Conservation (phyloP, 768 basidiomycete species). For the Phallus indusiatus region DNA sequence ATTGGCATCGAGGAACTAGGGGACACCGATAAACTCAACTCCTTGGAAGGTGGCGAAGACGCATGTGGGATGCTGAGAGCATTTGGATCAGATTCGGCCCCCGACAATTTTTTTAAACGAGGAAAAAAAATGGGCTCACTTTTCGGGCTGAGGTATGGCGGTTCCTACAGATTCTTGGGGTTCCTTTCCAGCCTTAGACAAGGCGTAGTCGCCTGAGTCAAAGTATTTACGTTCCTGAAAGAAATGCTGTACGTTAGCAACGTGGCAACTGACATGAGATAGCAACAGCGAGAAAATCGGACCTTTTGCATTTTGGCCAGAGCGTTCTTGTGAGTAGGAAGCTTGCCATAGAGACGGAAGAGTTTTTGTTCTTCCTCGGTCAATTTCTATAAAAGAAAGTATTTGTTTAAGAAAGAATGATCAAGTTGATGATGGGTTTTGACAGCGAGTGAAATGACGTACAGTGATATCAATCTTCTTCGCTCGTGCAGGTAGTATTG, state of each 20-base stretch:
- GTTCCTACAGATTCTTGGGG: conserved; percentile 87
- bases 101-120: neutral
- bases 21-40: conserved; percentile 49
- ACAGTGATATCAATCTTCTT: conserved; percentile 96
- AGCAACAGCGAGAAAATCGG: conserved; percentile 12
- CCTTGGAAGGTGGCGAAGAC: conserved; percentile 46
- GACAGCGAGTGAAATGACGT: conserved; percentile 24
- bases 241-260: conserved; percentile 6
- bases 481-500: conserved; percentile 68
- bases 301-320: conserved; percentile 96
- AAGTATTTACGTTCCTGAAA: conserved; percentile 95
- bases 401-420: neutral
- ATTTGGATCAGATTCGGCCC: conserved; percentile 2
- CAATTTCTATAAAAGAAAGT: conserved; percentile 44
- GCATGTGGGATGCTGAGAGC: conserved; percentile 80
- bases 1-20: conserved; percentile 65
- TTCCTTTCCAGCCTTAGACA: conserved; percentile 91
- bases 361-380: conserved; percentile 88
- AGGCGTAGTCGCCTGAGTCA: conserved; percentile 96
- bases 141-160: conserved; percentile 96
- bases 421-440: neutral
- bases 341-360: conserved; percentile 89
- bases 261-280: neutral
- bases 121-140: conserved; percentile 42
- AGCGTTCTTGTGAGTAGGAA: conserved; percentile 88